Base-by-base conservation (phyloP, 1,139 yeast genomes). In the Debaryomycetaceae sp. region DNA sequence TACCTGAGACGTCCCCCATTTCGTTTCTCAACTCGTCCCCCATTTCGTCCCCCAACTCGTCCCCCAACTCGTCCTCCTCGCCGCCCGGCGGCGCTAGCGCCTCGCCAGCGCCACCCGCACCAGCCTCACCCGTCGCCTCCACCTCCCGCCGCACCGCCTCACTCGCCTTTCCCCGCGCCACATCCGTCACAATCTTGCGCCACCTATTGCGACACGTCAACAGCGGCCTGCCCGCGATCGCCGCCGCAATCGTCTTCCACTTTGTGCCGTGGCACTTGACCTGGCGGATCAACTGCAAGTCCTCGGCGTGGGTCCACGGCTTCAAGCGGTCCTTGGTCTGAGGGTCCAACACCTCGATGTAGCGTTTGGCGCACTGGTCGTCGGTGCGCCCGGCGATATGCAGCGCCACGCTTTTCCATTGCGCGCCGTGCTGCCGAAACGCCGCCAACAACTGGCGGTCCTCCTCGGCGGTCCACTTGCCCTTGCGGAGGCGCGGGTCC, bases 281-380 rank as follows among this genome's bases (percentile, higher is more conserved):
- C 44, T 78, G 71, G 28, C 69, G 65, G 23, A 86, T 74, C 37
- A 89, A 61, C 34, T 61, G 56, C 26, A 82, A 58, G 51, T 89
- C 96, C 49, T 89, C 96, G 10, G 78, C 85, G 23, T 70, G 49
- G 1, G 77, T 65, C 97, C 97, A 89, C 4, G 83, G 80, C 42
- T 85, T 72, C 28, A 86, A 62, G 32, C 96, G 61, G 44, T 83
- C 88, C 37, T 79, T 77, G 4, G 91, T 80, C 44, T 58, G 71
- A 2, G 96, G 96, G 44, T 85, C 94, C 36, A 89, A 58, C 2
- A 88, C 95, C 48, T 89, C 97, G 14, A 82, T 77, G 53, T 86
- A 89, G 43, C 97, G 61, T 49, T 89, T 89, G 2, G 95, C 86
- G 59, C 96, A 89, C 58, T 89, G 97, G 53, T 88, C 96, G 50